Evolutionary conservation across 768 basidiomycete genomes (phyloP), one percentile per base, ranked within the genome.

Genomic region (Mrakia blollopis): DNA sequence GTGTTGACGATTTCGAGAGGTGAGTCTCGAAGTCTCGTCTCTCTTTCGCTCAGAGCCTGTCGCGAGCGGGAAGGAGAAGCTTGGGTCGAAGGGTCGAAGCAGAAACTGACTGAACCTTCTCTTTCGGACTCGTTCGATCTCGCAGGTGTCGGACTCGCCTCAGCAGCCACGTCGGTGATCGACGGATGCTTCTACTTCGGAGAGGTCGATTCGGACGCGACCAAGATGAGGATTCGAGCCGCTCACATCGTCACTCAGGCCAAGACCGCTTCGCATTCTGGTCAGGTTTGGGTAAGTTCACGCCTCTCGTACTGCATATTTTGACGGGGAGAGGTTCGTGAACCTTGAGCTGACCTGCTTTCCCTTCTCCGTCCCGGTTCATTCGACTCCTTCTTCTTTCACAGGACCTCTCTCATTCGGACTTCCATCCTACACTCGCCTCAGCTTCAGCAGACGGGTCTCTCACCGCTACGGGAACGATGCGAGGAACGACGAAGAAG

Each of bases 391-490:
- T 23, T 16, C 50, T 16, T 1, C 25, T n/a, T 28, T 60, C 54
- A 8, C 67, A 78, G 77, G 54, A 39, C 25, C 28, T 78, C 32
- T 37, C 77, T 1, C 60, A 67, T 21, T 74, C 73, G 0, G 77
- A 78, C 50, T 78, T 74, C 69, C 77, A 78, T 47, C 73, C 77
- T 5, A 74, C 68, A n/a, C 30, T 78, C 25, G 77, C 77, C 10
- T 71, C 72, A 8, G 63, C 52, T 5, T 60, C 65, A 10, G 77
- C 77, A n/a, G 77, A 78, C 32, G 74, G 62, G 5, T 37, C 54
- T 32, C 11, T 73, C 16, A 73, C 44, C 11, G 67, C 69, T n/a
- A 69, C 72, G 4, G 69, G 57, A 23, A 74, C 73, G 8, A 60
- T 78, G 57, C 39, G 77, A 57, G 77, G 77, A 8, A 74, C 73